Percentiles rank a stretch among this genome's conserved stretches.
Evolutionary conservation across 164 flowering plant species (phyloP).

Genomic region (Berberis thunbergii): DNA sequence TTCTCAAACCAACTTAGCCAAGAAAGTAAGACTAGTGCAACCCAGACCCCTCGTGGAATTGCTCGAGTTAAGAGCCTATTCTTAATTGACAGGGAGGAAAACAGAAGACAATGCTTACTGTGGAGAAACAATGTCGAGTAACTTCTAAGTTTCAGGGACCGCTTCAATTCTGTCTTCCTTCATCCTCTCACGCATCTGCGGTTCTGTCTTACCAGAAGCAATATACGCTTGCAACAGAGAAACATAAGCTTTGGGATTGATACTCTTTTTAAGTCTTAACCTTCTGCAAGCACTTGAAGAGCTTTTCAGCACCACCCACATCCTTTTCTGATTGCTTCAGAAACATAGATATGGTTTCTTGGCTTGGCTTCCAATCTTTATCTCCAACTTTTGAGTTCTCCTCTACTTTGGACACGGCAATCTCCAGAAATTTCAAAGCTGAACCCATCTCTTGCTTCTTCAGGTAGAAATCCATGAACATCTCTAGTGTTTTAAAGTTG

Average conservation of each 20-base stretch:
- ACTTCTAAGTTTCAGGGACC: background rate
- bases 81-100: no score
- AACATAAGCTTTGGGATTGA: background rate
- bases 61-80: no score
- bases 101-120: background rate
- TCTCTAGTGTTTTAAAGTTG: background rate
- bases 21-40: no score
- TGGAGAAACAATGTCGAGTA: background rate
- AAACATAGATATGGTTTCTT: background rate
- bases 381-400: background rate
- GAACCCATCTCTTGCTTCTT: background rate
- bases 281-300: background rate
- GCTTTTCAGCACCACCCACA: background rate
- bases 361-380: background rate
- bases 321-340: background rate
- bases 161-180: background rate
- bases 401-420: background rate
- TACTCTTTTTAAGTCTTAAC: background rate
- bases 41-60: no score
- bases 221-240: background rate
- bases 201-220: background rate
- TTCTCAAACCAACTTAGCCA: no score
- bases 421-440: background rate
- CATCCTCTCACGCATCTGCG: background rate
- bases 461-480: slow-evolving; percentile 1